Conservation (phyloP, 2,329 filamentous ascomycete species). For the Aspergillus sojae region DNA sequence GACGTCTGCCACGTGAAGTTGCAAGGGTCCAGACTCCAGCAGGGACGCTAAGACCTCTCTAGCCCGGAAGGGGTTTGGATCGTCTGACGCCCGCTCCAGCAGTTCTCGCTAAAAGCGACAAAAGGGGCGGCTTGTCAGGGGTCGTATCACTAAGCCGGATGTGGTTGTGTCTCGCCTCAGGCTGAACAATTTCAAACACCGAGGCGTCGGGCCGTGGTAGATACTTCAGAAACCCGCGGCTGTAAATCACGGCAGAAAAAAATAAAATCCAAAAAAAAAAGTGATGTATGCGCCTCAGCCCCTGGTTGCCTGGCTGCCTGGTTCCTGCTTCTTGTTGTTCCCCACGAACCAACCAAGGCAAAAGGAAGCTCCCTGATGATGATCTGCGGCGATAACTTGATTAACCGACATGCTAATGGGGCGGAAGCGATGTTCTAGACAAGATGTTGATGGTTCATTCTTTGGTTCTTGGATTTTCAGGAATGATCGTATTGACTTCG, state of each 20-base stretch:
- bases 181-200: background rate
- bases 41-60: constrained; percentile 17
- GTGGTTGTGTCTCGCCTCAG: background rate
- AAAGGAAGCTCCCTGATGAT: constrained; percentile 19
- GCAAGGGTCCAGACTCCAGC: constrained; percentile 28
- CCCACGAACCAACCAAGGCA: constrained; percentile 18
- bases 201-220: background rate
- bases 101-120: constrained; percentile 20
- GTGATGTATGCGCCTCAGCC: constrained; percentile 1
- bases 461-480: background rate
- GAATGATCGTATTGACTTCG: background rate
- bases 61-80: constrained; percentile 12
- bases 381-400: constrained; percentile 23
- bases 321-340: constrained; percentile 4
- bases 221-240: background rate
- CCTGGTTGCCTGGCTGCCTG: constrained; percentile 24
- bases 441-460: constrained; percentile 6
- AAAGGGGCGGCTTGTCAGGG: constrained; percentile 1
- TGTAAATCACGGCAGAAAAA: background rate
- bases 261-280: background rate
- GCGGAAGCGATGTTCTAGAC: constrained; percentile 11
- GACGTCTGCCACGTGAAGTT: constrained; percentile 30
- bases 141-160: constrained; percentile 4
- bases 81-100: constrained; percentile 27
- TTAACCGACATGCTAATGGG: constrained; percentile 18